These are phyloP conservation scores for Glebionis coronaria DNA, from an alignment of 129 eudicot species.

Conservation along the genomic window DNA sequence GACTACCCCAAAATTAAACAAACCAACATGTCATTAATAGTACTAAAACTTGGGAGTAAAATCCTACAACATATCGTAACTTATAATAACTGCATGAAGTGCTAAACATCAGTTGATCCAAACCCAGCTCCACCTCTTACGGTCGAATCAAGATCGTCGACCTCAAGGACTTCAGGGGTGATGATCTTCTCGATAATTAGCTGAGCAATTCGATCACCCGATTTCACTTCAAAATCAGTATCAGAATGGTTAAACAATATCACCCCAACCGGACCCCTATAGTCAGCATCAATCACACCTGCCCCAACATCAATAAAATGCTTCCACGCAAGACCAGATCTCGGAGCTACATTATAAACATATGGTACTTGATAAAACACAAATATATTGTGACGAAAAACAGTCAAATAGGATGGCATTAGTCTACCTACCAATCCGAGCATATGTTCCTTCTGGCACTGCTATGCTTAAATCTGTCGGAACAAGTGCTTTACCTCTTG, in stretches of 20 bases:
- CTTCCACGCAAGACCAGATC: slow-evolving; percentile 82
- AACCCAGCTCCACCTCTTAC: no score
- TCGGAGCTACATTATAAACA: slow-evolving; percentile 46
- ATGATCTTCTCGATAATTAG: slow-evolving; percentile 58
- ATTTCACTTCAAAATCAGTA: slow-evolving; percentile 31
- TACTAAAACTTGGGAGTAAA: no score
- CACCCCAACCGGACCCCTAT: slow-evolving; percentile 30
- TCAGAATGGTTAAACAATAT: slow-evolving; percentile 33
- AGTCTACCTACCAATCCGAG: slow-evolving; percentile 48
- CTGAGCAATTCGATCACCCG: slow-evolving; percentile 70
- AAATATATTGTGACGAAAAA: not conserved
- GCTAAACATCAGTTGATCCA: no score
- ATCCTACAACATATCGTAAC: no score
- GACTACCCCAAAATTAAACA: no score
- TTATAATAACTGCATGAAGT: no score
- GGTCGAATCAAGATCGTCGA: slow-evolving; percentile 42
- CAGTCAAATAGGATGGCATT: not conserved
- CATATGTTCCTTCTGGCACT: slow-evolving; percentile 64
- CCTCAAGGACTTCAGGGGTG: slow-evolving; percentile 27
- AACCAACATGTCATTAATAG: no score
- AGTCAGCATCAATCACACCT: slow-evolving; percentile 69
- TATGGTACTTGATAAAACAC: not conserved
- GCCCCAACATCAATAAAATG: slow-evolving; percentile 84
- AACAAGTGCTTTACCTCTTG: slow-evolving; percentile 62
- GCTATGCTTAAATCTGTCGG: slow-evolving; percentile 76